Evolutionary conservation across 768 basidiomycete genomes (phyloP).

Genomic region (Russula ochroleuca): DNA sequence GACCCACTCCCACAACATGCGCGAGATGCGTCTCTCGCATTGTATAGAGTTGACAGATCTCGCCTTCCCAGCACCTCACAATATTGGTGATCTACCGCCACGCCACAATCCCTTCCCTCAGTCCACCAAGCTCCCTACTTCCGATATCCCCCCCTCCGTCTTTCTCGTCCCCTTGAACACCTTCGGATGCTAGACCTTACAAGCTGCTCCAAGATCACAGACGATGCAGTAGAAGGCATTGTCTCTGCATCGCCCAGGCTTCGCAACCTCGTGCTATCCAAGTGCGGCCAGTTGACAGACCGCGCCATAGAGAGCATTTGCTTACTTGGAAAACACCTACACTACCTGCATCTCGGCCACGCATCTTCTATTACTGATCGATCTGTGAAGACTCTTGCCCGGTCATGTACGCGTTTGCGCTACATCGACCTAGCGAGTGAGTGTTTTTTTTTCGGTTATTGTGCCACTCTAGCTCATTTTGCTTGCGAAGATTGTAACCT

Average conservation of each 20-base stretch:
- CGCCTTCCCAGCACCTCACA: constrained; percentile 75
- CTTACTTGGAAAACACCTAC: constrained; percentile 83
- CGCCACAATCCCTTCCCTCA: constrained; percentile 37
- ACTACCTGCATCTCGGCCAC: constrained; percentile 95
- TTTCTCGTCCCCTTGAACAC: constrained; percentile 68
- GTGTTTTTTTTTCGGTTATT: constrained; percentile 34
- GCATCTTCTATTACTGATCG: constrained; percentile 85
- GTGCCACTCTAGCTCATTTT: constrained; percentile 21
- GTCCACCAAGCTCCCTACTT: constrained; percentile 32
- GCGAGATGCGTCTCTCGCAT: constrained; percentile 84
- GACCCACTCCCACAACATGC: constrained; percentile 73
- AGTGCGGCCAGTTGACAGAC: constrained; percentile 77
- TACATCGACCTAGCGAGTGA: constrained; percentile 96
- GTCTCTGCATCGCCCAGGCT: constrained; percentile 77
- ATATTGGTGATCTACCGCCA: constrained; percentile 42
- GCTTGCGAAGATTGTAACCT: constrained; percentile 63
- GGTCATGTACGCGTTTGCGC: constrained; percentile 82
- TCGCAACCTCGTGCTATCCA: constrained; percentile 81
- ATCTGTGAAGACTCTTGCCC: constrained; percentile 77
- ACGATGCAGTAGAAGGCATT: constrained; percentile 79
- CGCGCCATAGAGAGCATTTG: constrained; percentile 79
- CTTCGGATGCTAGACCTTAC: constrained; percentile 93
- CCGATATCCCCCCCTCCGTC: constrained; percentile 63
- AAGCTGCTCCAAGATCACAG: constrained; percentile 72
- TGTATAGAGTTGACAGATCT: constrained; percentile 75